Conservation (phyloP, 257 asterid species). For the Jacaranda copaia region DNA sequence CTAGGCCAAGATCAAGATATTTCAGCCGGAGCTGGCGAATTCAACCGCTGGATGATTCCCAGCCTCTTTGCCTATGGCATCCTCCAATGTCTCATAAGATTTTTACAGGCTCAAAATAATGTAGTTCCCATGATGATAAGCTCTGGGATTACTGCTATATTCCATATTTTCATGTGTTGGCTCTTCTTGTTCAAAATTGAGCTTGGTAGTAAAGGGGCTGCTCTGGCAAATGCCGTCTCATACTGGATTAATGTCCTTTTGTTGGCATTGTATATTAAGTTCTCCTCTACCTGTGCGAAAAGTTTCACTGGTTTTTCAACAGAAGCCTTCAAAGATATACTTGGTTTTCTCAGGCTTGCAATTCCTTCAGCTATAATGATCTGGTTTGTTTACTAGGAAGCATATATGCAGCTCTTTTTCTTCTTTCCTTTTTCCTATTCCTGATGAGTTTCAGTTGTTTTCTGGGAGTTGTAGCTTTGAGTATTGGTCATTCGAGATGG, state of each 20-base stretch:
- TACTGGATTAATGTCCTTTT: slow-evolving; percentile 65
- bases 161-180: slow-evolving; percentile 66
- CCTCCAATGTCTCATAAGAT: slow-evolving; percentile 64
- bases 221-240: slow-evolving; percentile 64
- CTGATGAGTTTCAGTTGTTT: not conserved
- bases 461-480: slow-evolving; percentile 54
- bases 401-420: too few species aligned
- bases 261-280: slow-evolving; percentile 50
- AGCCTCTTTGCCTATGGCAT: slow-evolving; percentile 63
- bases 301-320: slow-evolving; percentile 63
- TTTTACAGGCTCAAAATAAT: slow-evolving; percentile 64
- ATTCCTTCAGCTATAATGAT: slow-evolving; percentile 78
- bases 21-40: slow-evolving; percentile 61
- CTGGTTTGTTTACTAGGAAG: slow-evolving; percentile 41
- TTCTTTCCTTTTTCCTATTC: not conserved
- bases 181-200: slow-evolving; percentile 47
- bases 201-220: slow-evolving; percentile 66
- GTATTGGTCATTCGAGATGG: slow-evolving; percentile 83
- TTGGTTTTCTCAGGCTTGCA: slow-evolving; percentile 58
- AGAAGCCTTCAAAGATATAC: slow-evolving; percentile 50
- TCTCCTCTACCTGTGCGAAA: slow-evolving; percentile 50
- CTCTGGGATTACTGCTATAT: slow-evolving; percentile 52
- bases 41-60: slow-evolving; percentile 68
- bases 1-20: slow-evolving; percentile 65
- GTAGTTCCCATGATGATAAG: slow-evolving; percentile 68